Percentiles rank a stretch among this genome's conserved stretches.
Evolutionary conservation across 1,139 yeast genomes (phyloP).

Genomic region (Pichia sp.): DNA sequence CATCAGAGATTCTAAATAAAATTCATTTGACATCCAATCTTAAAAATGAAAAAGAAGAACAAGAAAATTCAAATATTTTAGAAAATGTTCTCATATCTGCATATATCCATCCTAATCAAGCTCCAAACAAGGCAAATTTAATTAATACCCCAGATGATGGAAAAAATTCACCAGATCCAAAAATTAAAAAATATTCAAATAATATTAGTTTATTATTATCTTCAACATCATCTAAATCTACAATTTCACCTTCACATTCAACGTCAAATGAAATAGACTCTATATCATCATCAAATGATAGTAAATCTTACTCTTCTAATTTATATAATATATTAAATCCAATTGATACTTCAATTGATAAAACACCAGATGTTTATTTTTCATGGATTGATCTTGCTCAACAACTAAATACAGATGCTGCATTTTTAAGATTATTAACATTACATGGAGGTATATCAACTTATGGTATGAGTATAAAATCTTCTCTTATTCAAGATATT

Average conservation of each 20-base stretch:
- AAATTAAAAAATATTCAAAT: neutral
- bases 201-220: neutral
- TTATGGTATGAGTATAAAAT: conserved; percentile 31
- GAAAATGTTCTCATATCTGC: conserved; percentile 23
- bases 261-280: neutral
- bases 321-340: neutral
- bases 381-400: conserved; percentile 55
- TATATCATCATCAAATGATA: too few species aligned
- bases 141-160: neutral
- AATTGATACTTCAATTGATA: neutral
- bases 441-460: conserved; percentile 32
- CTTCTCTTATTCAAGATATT: conserved; percentile 38
- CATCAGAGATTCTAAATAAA: conserved; percentile 20
- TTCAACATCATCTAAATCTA: neutral
- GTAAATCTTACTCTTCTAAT: too few species aligned
- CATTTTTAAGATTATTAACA: conserved; percentile 36
- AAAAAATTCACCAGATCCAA: neutral
- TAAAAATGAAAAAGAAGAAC: conserved; percentile 2
- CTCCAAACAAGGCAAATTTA: too few species aligned
- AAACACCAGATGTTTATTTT: conserved; percentile 28
- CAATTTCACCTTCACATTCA: neutral
- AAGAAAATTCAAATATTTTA: conserved; percentile 10
- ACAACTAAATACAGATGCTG: conserved; percentile 43
- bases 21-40: neutral
- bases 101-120: conserved; percentile 21